Evolutionary conservation across 805 yeast genomes (phyloP).

Genomic region (Wickerhamomyces xylosicus): DNA sequence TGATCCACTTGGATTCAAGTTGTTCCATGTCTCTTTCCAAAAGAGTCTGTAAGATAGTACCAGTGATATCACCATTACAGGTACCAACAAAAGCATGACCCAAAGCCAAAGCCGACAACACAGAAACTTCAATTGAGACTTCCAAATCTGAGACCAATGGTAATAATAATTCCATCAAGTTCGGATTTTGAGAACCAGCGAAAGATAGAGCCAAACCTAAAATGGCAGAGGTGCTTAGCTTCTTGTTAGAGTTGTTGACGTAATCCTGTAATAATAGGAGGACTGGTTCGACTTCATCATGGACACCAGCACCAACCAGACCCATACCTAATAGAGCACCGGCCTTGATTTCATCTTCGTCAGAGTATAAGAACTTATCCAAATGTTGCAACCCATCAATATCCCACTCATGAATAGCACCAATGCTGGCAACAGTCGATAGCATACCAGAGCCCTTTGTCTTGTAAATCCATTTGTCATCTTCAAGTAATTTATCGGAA

Average conservation of each 20-base stretch:
- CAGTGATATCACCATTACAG: slow-evolving; percentile 87
- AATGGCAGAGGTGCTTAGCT: slow-evolving; percentile 71
- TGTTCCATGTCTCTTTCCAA: slow-evolving; percentile 76
- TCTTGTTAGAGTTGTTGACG: slow-evolving; percentile 50
- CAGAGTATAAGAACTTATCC: slow-evolving; percentile 80
- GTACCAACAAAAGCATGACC: slow-evolving; percentile 96
- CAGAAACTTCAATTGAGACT: slow-evolving; percentile 65
- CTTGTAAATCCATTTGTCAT: slow-evolving; percentile 83
- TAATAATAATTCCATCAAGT: slow-evolving; percentile 61
- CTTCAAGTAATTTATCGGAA: slow-evolving; percentile 69
- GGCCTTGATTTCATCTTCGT: slow-evolving; percentile 82
- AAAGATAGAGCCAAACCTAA: slow-evolving; percentile 90
- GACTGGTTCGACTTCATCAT: slow-evolving; percentile 93
- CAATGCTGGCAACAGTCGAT: slow-evolving; percentile 86
- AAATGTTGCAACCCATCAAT: slow-evolving; percentile 82
- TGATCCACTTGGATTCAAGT: slow-evolving; percentile 75
- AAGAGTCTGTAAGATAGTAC: slow-evolving; percentile 83
- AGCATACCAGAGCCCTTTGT: slow-evolving; percentile 89
- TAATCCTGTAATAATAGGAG: slow-evolving; percentile 78
- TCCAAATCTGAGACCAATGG: slow-evolving; percentile 78
- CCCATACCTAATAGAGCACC: slow-evolving; percentile 97
- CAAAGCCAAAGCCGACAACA: slow-evolving; percentile 81
- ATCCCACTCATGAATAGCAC: slow-evolving; percentile 88
- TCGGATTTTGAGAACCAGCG: slow-evolving; percentile 88
- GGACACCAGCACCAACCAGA: slow-evolving; percentile 82